A percentile compares a stretch with the other conserved stretches of the same genome.
These are phyloP conservation scores for Penicillium cataractarum DNA, from an alignment of 495 filamentous ascomycete species.

Conservation along the genomic window DNA sequence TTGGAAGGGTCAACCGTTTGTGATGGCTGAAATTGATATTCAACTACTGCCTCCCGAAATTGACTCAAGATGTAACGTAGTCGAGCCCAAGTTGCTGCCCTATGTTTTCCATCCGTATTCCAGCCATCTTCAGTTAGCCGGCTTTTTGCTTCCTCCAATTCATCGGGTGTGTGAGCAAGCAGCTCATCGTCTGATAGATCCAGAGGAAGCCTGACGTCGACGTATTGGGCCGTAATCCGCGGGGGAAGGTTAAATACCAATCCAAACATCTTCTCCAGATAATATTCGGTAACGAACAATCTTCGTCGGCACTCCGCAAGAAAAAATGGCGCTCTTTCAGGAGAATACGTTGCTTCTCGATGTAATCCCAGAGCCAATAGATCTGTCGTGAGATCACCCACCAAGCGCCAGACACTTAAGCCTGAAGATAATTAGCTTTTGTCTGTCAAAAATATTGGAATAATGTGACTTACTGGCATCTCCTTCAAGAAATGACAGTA, in stretches of 20 bases:
- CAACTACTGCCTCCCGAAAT: constrained; percentile 26
- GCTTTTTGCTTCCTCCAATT: constrained; percentile 10
- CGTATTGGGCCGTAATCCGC: constrained; percentile 23
- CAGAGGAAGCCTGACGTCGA: constrained; percentile 23
- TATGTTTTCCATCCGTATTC: constrained; percentile 20
- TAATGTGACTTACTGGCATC: constrained; percentile 23
- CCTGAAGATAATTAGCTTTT: constrained; percentile 18
- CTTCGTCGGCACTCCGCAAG: constrained; percentile 25
- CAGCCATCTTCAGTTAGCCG: constrained; percentile 19
- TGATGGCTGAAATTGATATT: constrained; percentile 24
- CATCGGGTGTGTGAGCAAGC: constrained; percentile 10
- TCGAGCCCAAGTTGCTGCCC: constrained; percentile 24
- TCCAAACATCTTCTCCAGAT: constrained; percentile 27
- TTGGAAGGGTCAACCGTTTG: constrained; percentile 11
- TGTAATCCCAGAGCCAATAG: constrained; percentile 26
- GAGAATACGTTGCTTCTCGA: constrained; percentile 25
- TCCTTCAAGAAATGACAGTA: constrained; percentile 22
- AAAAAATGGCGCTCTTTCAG: constrained; percentile 22
- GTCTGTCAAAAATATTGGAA: neutral
- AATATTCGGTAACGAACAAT: constrained; percentile 22
- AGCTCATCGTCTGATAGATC: constrained; percentile 23
- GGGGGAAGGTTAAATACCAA: constrained; percentile 25
- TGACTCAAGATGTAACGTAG: constrained; percentile 22
- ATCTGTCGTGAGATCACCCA: constrained; percentile 27
- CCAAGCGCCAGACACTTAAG: constrained; percentile 22